These are phyloP conservation scores for Wallacemonas sp. DNA, from an alignment of 208 protist species.

Conservation along the genomic window DNA sequence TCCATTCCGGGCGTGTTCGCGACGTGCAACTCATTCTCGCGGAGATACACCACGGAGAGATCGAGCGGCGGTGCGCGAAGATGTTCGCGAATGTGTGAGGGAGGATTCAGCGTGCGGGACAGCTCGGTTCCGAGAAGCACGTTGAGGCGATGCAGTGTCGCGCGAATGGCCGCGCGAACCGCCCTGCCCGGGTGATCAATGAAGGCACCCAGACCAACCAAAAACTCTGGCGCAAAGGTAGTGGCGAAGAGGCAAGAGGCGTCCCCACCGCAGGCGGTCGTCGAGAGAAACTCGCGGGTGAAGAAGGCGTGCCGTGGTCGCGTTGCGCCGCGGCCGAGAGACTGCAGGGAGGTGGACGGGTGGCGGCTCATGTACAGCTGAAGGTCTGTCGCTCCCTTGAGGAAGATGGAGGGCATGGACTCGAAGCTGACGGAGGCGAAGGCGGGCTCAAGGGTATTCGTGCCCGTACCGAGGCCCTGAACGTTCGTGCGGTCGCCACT, in stretches of 20 bases:
- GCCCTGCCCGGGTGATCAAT: slow-evolving; percentile 39
- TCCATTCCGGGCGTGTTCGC: slow-evolving; percentile 46
- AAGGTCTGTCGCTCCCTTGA: slow-evolving; percentile 44
- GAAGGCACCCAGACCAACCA: slow-evolving; percentile 56
- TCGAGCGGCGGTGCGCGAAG: slow-evolving; percentile 50
- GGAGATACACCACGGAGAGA: slow-evolving; percentile 54
- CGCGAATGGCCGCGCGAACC: slow-evolving; percentile 36
- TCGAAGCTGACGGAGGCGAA: slow-evolving; percentile 46
- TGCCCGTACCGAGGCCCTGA: neutral
- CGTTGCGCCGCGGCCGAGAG: slow-evolving; percentile 12
- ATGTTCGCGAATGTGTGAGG: neutral
- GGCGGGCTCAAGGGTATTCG: neutral
- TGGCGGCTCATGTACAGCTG: neutral
- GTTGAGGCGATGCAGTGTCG: slow-evolving; percentile 59
- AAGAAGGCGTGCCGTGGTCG: slow-evolving; percentile 45
- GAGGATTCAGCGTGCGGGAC: slow-evolving; percentile 10
- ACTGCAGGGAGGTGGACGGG: slow-evolving; percentile 4
- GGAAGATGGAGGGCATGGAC: slow-evolving; percentile 56
- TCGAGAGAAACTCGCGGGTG: slow-evolving; percentile 55
- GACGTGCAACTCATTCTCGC: slow-evolving; percentile 51
- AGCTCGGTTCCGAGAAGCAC: slow-evolving; percentile 40
- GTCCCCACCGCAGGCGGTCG: slow-evolving; percentile 31
- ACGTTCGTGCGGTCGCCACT: neutral
- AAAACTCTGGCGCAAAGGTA: slow-evolving; percentile 50
- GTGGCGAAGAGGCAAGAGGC: slow-evolving; percentile 35